These are phyloP conservation scores for Colletotrichum sidae DNA, from an alignment of 2,329 filamentous ascomycete species.

Conservation along the genomic window DNA sequence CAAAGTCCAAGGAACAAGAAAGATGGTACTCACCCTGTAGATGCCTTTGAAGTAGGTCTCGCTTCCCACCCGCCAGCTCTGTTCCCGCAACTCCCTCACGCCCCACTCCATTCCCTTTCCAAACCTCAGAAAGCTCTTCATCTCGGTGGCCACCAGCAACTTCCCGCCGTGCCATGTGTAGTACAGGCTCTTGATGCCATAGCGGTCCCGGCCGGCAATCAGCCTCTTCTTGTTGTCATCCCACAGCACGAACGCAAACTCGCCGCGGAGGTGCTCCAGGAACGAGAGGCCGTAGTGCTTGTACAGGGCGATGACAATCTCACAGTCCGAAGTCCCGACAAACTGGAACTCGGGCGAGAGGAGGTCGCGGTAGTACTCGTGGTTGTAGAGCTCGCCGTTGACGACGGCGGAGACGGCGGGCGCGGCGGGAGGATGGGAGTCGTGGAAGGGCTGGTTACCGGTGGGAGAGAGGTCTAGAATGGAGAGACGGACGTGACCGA, in stretches of 20 bases:
- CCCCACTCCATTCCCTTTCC: slow-evolving; percentile 67
- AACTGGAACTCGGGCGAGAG: slow-evolving; percentile 52
- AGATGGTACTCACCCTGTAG: slow-evolving; percentile 45
- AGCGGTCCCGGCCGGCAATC: slow-evolving; percentile 64
- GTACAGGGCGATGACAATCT: slow-evolving; percentile 65
- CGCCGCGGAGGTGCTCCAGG: slow-evolving; percentile 59
- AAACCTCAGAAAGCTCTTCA: slow-evolving; percentile 63
- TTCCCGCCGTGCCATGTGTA: slow-evolving; percentile 54
- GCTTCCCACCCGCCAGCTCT: slow-evolving; percentile 64
- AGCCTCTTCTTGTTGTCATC: slow-evolving; percentile 55
- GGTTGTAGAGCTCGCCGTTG: slow-evolving; percentile 70
- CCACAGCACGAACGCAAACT: slow-evolving; percentile 65
- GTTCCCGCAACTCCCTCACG: slow-evolving; percentile 59
- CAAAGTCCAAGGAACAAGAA: too few relatives aligned
- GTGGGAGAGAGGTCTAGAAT: slow-evolving; percentile 62
- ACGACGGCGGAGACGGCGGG: slow-evolving; percentile 63
- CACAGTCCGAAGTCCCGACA: slow-evolving; percentile 59
- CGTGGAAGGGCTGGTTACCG: slow-evolving; percentile 61
- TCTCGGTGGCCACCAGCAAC: slow-evolving; percentile 63
- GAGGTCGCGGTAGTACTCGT: slow-evolving; percentile 48
- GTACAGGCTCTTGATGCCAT: slow-evolving; percentile 68
- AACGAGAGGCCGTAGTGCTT: slow-evolving; percentile 55
- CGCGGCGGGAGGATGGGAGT: slow-evolving; percentile 39
- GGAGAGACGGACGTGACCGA: slow-evolving; percentile 63
- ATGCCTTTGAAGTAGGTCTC: slow-evolving; percentile 64